Base-by-base conservation (phyloP, 176 grass and related monocot species). In the Eragrostis nindensis region DNA sequence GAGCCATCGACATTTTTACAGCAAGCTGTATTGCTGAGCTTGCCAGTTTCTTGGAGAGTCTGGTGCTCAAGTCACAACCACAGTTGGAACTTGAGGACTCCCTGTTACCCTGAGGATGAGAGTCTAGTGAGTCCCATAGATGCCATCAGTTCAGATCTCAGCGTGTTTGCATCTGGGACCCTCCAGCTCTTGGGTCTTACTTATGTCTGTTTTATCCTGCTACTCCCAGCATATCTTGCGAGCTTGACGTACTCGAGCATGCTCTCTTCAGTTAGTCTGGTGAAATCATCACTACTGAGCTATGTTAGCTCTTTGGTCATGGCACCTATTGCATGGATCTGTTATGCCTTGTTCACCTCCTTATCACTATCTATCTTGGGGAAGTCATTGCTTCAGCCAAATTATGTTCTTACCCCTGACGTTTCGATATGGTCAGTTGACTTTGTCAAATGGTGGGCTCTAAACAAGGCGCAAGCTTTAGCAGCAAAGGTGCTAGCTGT, bases 401-500 rank as follows among this genome's bases (percentile, higher is more conserved):
- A 93, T 74, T 93, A 88, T 87, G 74, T 84, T 72, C 79, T 93
- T n/a, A 90, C 65, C 64, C 88, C 88, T 11, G 70, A 90, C 77
- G 66, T 93, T 79, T 93, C 91, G 0, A 85, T 93, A 66, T 93
- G 91, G 88, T 93, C 85, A 17, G 24, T 85, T 63, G 85, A 93
- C 24, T 93, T 93, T 49, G 91, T 93, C 43, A 93, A 93, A 87
- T 90, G 91, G 91, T 93, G 91, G 91, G 82, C 88, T 61, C 82
- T 93, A 53, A 88, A 79, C 87, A 93, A 93, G 49, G 85, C 88
- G 3, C 87, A 87, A 68, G 65, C 83, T 71, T 69, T 90, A 39
- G 87, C 91, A 55, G 74, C 77, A 87, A 93, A 93, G 83, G 39
- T 90, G 74, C 32, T 93, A 62, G 88, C 85, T 62, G 88, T 90